These are phyloP conservation scores for Colletotrichum echinochloae DNA, from an alignment of 2,329 filamentous ascomycete species.

Conservation along the genomic window DNA sequence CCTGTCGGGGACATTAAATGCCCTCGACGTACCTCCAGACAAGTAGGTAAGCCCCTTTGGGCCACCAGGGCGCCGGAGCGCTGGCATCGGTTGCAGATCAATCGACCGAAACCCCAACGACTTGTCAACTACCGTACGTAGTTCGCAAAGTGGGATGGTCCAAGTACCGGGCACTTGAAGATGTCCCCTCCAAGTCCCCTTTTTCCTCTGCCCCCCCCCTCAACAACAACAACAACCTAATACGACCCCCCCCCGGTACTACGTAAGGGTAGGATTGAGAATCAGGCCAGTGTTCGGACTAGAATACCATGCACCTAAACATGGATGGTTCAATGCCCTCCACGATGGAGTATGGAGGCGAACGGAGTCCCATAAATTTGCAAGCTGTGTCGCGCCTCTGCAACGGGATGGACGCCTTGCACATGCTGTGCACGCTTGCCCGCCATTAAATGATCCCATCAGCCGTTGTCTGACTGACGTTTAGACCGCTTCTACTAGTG, in stretches of 20 bases:
- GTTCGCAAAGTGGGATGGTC: not conserved
- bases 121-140: not conserved
- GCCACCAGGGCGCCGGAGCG: not conserved
- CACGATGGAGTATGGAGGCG: slow-evolving; percentile 4
- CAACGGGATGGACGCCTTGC: not conserved
- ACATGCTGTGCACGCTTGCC: not conserved
- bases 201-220: not conserved
- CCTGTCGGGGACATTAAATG: not conserved
- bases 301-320: slow-evolving; percentile 27
- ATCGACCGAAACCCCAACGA: slow-evolving; percentile 10
- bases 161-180: slow-evolving; percentile 26
- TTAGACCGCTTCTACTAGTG: not conserved
- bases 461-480: not conserved
- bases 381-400: slow-evolving; percentile 32
- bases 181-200: not conserved
- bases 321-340: slow-evolving; percentile 12
- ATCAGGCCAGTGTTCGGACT: slow-evolving; percentile 17
- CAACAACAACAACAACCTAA: slow-evolving; percentile 31
- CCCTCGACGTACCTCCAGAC: not conserved
- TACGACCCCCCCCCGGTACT: slow-evolving; percentile 8
- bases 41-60: not conserved
- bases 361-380: slow-evolving; percentile 18
- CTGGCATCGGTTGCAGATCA: slow-evolving; percentile 17
- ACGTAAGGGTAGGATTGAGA: not conserved
- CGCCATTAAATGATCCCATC: not conserved